Base-by-base conservation (phyloP, 768 basidiomycete genomes). In the Termitomyces sp. region DNA sequence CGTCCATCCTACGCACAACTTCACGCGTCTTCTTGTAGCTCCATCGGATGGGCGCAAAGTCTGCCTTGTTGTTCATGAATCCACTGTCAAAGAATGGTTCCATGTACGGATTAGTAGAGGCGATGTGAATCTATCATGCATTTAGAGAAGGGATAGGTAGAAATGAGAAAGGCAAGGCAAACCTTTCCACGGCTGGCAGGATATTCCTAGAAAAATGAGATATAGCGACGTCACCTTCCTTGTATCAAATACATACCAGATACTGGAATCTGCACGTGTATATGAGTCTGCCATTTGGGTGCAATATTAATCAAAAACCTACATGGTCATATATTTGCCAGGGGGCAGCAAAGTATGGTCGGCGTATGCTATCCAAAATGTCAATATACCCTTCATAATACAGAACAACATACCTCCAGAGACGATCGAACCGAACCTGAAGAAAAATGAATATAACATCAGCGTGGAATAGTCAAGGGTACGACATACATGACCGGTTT, bases 11-110 rank as follows among this genome's bases (percentile, higher is more conserved):
- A 62, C 86, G 77, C 23, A 85, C 86, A 23, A 87, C 71, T 63
- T 87, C 86, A 60, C 86, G 81, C 15, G 84, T 85, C 76, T 82
- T 83, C 81, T 87, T 87, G 75, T 87, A 87, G 66, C 83, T 83
- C 86, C 86, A 87, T 37, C 85, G 82, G 62, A 87, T 83, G 14
- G 86, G 86, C 23, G 84, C 85, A 63, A 86, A 86, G 72, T 87
- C 86, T 30, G 86, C 86, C 74, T 85, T 85, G 75, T 87, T 67
- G 73, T 85, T 87, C 86, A 88, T 83, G 79, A 88, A 87, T n/a
- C 86, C 86, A 57, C 78, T 80, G 72, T 88, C 86, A 64, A 86
- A 87, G 70, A 67, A 73, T 4, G 86, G 85, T 61, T 81, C 81
- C 62, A 71, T 68, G 71, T 86, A 87, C 5, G 86, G 85, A 73